Conservation (phyloP, 345 rosid genomes). For the Acer negundo region DNA sequence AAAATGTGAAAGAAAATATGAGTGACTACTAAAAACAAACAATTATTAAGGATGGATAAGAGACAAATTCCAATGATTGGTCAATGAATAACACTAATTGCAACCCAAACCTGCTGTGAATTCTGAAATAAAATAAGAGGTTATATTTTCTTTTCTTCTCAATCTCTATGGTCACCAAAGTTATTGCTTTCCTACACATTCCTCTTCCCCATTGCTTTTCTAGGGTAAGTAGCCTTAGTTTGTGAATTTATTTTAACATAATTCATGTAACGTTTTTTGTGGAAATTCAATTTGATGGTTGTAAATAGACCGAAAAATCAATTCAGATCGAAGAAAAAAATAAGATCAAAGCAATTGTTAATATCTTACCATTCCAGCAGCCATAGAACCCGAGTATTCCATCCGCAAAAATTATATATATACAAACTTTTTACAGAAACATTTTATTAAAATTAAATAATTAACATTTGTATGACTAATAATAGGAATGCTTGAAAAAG, state of each 20-base stretch:
- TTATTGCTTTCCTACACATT: no score
- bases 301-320: no score
- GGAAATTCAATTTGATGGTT: no score
- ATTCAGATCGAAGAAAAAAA: no score
- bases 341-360: no score
- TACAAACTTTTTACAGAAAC: neutral
- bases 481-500: no score
- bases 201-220: no score
- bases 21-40: slow-evolving; percentile 5
- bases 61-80: slow-evolving; percentile 8
- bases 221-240: no score
- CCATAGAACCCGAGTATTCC: slow-evolving; percentile 50
- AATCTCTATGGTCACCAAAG: neutral
- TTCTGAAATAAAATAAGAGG: neutral
- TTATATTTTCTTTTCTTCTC: neutral
- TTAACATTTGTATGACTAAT: neutral
- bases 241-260: no score
- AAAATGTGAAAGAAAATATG: neutral
- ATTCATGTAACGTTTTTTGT: no score
- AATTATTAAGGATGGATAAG: slow-evolving; percentile 10
- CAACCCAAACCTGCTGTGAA: slow-evolving; percentile 10
- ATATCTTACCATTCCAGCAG: slow-evolving; percentile 68
- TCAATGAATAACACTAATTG: slow-evolving; percentile 9
- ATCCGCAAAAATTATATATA: slow-evolving; percentile 35
- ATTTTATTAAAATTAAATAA: neutral